Percentiles rank a stretch among this genome's conserved stretches.
phyloP scores from a whole-genome alignment of 495 filamentous ascomycete genomes.

The Acidiella bohemica region DNA sequence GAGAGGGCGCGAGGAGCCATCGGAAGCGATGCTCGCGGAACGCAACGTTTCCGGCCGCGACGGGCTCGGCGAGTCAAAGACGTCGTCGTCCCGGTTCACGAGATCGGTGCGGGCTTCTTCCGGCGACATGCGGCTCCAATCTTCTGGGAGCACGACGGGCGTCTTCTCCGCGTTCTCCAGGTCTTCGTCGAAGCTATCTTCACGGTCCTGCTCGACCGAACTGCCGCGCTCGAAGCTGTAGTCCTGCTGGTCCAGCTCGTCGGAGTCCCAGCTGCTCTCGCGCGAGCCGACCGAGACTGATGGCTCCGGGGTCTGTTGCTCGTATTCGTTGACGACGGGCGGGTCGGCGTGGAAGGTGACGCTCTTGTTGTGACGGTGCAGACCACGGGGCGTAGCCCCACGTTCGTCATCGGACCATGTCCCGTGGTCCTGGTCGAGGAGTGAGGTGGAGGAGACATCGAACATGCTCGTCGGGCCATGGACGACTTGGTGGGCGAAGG shows the following conservation, averaged over 20 bases:
- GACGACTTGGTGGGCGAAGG: constrained; percentile 78
- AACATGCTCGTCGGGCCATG: constrained; percentile 49
- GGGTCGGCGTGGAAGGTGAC: constrained; percentile 92
- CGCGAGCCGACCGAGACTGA: constrained; percentile 70
- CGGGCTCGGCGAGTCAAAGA: constrained; percentile 42
- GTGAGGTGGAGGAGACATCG: constrained; percentile 38
- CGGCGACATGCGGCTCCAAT: constrained; percentile 76
- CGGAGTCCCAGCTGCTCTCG: constrained; percentile 80
- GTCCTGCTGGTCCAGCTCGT: constrained; percentile 52
- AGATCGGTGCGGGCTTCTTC: constrained; percentile 38
- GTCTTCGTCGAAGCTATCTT: constrained; percentile 87
- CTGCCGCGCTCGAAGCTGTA: constrained; percentile 58
- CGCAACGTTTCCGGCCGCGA: constrained; percentile 29
- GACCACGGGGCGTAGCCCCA: constrained; percentile 38
- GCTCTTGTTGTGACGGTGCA: constrained; percentile 79
- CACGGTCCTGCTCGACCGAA: constrained; percentile 42
- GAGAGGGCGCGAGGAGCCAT: constrained; percentile 25
- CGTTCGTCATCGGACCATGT: constrained; percentile 52
- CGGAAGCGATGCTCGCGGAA: constrained; percentile 26
- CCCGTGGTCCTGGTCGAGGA: constrained; percentile 9
- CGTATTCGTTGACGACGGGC: constrained; percentile 90
- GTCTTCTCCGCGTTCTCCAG: constrained; percentile 94
- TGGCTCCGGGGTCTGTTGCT: constrained; percentile 88
- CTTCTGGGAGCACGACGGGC: constrained; percentile 87
- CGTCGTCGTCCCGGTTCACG: constrained; percentile 47